Base-by-base conservation (phyloP, 495 filamentous ascomycete genomes). In the Durotheca rogersii region DNA sequence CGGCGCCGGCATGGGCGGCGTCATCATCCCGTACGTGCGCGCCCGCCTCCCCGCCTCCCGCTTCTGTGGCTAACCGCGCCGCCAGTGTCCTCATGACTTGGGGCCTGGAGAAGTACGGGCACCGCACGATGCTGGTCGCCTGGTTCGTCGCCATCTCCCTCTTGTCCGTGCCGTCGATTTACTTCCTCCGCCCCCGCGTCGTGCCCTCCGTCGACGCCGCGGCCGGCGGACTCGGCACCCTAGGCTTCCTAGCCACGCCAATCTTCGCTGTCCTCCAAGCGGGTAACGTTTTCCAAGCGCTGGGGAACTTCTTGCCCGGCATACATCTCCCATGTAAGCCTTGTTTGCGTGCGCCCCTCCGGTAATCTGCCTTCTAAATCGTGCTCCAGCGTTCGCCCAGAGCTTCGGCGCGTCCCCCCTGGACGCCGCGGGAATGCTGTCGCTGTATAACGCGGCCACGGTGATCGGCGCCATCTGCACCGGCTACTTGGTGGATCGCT, bases 271-370 rank as follows among this genome's bases (percentile, higher is more conserved):
- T 60, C 75, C 34, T 77, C 78, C 37, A 74, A 81, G 55, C 46
- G 66, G 6, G 77, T 19, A 84, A 85, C 57, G 72, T 82, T 34
- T 70, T 83, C 47, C 75, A 87, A 58, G 74, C 76, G n/a, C 70
- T 83, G 2, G 85, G 84, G 9, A 88, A 80, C 61, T 87, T 87
- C 66, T 68, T 89, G 1, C 85, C 84, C 0, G 73, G 73, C 4
- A 81, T 83, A 14, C 88, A 85, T 61, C 73, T 89, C 1, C 80
- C 82, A 3, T 34, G 56, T 59, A 42, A 36, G 56, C 40, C 9
- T 1, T 35, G 3, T 87, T 81, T 60, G 78, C 77, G 0, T 61
- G 72, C 14, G 59, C 68, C 6, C 49, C 59, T 2, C 60, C 23
- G 23, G 23, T 27, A 27, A 4, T 80, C 23, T 7, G 4, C n/a